Evolutionary conservation across 2,329 filamentous ascomycete species (phyloP), one percentile per base, ranked within the genome.

Genomic region (Penicillium aurantiogriseum): DNA sequence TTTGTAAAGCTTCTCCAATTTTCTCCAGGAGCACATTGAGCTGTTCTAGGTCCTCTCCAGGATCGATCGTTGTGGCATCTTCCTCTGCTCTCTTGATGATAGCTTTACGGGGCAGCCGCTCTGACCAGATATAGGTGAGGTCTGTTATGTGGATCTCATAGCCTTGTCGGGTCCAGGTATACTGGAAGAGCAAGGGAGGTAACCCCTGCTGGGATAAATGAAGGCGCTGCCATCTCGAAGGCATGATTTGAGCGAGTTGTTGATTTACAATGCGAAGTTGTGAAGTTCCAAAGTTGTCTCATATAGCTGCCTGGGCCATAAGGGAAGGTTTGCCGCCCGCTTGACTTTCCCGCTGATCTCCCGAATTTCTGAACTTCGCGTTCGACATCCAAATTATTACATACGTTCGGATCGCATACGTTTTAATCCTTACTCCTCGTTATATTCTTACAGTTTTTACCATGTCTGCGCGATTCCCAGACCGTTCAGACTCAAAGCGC

Each of bases 71-170:
- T 17, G 83, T 81, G 43, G 78, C 75, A 51, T 77, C 71, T 13
- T 78, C 68, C 21, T 76, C 71, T 7, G 84, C 83, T 63, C 79
- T 76, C 23, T 72, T 65, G 25, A 83, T 65, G 35, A 87, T 80
- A 13, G 77, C 72, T 39, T 72, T 65, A 40, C 75, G 71, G 49
- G 75, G 73, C 42, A 85, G 64, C 19, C 69, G 71, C 67, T 85
- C 82, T 29, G 75, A 75, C 85, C 85, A 88, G 23, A 88, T 74
- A 58, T 80, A 76, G 60, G 77, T 81, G 39, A 87, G 73, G 66
- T 87, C 85, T 23, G 85, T 87, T 21, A 87, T 67, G 60, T 77
- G 76, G 21, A 87, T 68, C 15, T 74, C 75, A 67, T 86, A 86
- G 54, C 78, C 77, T 46, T 69, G 62, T 27, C 64, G 56, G 29